These are phyloP conservation scores for Colletotrichum filicis DNA, from an alignment of 2,329 filamentous ascomycete species.

Conservation along the genomic window DNA sequence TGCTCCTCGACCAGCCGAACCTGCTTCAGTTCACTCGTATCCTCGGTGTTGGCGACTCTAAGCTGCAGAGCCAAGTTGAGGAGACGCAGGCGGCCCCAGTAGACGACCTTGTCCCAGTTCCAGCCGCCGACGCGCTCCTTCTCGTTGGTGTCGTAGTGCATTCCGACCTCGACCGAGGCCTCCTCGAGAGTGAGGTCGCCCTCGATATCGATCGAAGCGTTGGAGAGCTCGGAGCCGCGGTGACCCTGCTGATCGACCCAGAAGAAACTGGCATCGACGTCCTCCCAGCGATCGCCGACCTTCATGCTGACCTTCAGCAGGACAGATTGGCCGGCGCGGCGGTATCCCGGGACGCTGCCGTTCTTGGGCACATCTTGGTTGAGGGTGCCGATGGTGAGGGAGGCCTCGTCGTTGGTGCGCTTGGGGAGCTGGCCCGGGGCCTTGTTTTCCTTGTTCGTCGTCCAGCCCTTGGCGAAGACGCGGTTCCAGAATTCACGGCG, in stretches of 20 bases:
- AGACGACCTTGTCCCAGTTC: constrained; percentile 14
- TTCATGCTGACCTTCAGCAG: constrained; percentile 16
- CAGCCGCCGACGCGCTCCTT: constrained; percentile 15
- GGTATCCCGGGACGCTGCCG: not conserved
- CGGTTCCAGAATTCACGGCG: constrained; percentile 10
- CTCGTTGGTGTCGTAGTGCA: constrained; percentile 21
- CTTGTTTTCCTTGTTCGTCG: not conserved
- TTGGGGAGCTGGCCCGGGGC: not conserved
- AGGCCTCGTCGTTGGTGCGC: constrained; percentile 17
- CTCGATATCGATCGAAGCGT: constrained; percentile 6
- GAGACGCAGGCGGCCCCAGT: constrained; percentile 26
- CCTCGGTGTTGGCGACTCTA: not conserved
- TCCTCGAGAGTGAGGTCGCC: not conserved
- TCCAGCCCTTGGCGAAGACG: constrained; percentile 16
- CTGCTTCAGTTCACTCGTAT: constrained; percentile 5
- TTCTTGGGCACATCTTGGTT: constrained; percentile 21
- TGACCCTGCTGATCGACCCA: constrained; percentile 28
- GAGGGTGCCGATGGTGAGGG: constrained; percentile 17
- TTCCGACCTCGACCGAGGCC: not conserved
- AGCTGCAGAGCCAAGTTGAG: not conserved
- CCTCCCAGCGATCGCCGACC: not conserved
- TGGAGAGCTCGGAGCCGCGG: not conserved
- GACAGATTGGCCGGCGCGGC: constrained; percentile 15
- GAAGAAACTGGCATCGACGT: constrained; percentile 4
- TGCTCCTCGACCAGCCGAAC: constrained; percentile 14